A percentile compares a stretch with the other conserved stretches of the same genome.
Conservation (phyloP, 2,329 filamentous ascomycete genomes). For the Scedosporium dehoogii region DNA sequence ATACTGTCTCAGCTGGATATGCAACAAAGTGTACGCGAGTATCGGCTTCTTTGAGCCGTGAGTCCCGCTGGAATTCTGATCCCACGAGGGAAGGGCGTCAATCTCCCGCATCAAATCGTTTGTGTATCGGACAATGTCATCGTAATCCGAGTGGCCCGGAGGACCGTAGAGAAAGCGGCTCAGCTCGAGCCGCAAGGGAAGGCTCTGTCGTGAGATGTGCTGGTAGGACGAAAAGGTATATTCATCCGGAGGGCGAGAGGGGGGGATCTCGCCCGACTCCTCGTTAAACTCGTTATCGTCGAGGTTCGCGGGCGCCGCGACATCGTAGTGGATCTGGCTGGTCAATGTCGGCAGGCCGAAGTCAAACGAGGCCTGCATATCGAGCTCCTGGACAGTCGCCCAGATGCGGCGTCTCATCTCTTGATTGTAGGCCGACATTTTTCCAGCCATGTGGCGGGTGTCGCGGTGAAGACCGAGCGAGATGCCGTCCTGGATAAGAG, state of each 20-base stretch:
- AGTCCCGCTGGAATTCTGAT: constrained; percentile 16
- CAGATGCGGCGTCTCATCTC: constrained; percentile 53
- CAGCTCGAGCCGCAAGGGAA: constrained; percentile 46
- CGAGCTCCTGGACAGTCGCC: constrained; percentile 52
- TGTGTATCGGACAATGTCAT: constrained; percentile 50
- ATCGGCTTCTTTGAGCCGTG: constrained; percentile 40
- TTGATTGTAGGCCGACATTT: constrained; percentile 48
- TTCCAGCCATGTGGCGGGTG: constrained; percentile 42
- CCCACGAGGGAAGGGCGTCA: constrained; percentile 49
- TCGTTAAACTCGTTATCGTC: constrained; percentile 49
- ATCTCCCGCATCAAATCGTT: constrained; percentile 53
- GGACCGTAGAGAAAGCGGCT: constrained; percentile 46
- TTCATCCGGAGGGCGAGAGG: constrained; percentile 38
- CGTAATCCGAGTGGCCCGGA: constrained; percentile 46
- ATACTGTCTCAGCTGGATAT: constrained; percentile 51
- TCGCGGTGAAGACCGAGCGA: constrained; percentile 50
- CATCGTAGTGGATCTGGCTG: constrained; percentile 45
- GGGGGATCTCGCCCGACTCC: constrained; percentile 38
- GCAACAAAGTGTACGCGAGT: constrained; percentile 48
- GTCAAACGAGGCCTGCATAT: constrained; percentile 52
- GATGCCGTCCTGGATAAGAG: constrained; percentile 47
- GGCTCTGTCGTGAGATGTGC: constrained; percentile 44
- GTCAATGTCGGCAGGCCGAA: constrained; percentile 49
- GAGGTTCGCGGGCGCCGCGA: constrained; percentile 45
- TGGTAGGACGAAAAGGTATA: constrained; percentile 53